Conservation (phyloP, 805 yeast genomes). For the Cyberlindnera subsufficiens region DNA sequence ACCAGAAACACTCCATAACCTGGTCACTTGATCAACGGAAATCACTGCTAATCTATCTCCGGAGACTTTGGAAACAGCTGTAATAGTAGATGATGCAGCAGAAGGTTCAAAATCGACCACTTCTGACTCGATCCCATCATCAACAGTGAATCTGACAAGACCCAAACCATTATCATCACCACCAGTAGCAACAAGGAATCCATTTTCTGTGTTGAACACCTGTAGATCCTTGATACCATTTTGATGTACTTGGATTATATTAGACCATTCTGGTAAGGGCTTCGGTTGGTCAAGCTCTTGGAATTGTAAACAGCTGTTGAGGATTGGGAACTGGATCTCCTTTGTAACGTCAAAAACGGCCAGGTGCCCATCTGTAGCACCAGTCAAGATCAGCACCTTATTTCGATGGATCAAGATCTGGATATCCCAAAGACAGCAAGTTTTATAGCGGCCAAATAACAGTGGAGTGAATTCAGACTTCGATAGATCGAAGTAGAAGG, state of each 20-base stretch:
- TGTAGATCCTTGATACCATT: constrained; percentile 73
- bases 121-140: constrained; percentile 18
- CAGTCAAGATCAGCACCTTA: constrained; percentile 38
- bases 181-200: constrained; percentile 54
- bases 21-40: constrained; percentile 79
- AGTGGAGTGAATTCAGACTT: constrained; percentile 37
- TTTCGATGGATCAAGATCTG: constrained; percentile 33
- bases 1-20: constrained; percentile 48
- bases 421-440: constrained; percentile 72
- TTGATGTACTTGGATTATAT: constrained; percentile 63
- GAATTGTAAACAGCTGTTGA: constrained; percentile 6
- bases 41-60: constrained; percentile 44
- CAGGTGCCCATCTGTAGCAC: constrained; percentile 82
- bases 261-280: constrained; percentile 22
- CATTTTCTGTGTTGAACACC: constrained; percentile 14
- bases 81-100: constrained; percentile 87
- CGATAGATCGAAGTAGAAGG: constrained; percentile 48
- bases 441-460: constrained; percentile 48
- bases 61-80: constrained; percentile 44
- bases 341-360: constrained; percentile 51
- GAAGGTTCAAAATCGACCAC: constrained; percentile 31
- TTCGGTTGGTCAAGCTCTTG: neutral
- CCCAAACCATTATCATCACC: constrained; percentile 88
- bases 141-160: constrained; percentile 30
- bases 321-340: constrained; percentile 18